These are phyloP conservation scores for Physaria fendleri DNA, from an alignment of 345 rosid species.

Conservation along the genomic window DNA sequence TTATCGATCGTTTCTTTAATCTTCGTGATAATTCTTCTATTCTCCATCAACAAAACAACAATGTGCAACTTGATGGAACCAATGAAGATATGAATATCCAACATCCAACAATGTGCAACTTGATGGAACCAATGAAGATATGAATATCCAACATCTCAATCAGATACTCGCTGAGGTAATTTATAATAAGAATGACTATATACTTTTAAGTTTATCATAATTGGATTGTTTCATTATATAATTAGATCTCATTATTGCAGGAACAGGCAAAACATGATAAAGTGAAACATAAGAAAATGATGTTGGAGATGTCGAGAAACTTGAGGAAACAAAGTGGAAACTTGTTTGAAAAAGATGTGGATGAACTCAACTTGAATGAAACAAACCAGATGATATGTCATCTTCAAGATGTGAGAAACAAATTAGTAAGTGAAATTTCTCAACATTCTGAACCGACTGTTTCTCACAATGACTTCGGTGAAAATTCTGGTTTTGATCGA, in stretches of 20 bases:
- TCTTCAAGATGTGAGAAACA: slow-evolving; percentile 32
- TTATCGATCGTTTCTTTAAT: too few species aligned
- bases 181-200: too few species aligned
- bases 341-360: slow-evolving; percentile 50
- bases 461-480: not conserved
- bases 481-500: not conserved
- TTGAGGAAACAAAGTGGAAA: not conserved
- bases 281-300: slow-evolving; percentile 31
- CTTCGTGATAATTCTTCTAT: too few species aligned
- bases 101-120: too few species aligned
- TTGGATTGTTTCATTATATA: too few species aligned
- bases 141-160: too few species aligned
- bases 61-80: too few species aligned
- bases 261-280: slow-evolving; percentile 21
- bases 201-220: too few species aligned
- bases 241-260: not conserved
- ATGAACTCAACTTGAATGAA: slow-evolving; percentile 28
- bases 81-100: too few species aligned
- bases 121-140: too few species aligned
- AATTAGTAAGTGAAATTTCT: slow-evolving; percentile 21
- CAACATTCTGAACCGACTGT: not conserved
- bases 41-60: too few species aligned
- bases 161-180: too few species aligned
- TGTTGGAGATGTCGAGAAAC: slow-evolving; percentile 23
- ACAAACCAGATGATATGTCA: slow-evolving; percentile 30